These are phyloP conservation scores for Zizania palustris DNA, from an alignment of 202 grass and related monocot genomes.

Conservation along the genomic window DNA sequence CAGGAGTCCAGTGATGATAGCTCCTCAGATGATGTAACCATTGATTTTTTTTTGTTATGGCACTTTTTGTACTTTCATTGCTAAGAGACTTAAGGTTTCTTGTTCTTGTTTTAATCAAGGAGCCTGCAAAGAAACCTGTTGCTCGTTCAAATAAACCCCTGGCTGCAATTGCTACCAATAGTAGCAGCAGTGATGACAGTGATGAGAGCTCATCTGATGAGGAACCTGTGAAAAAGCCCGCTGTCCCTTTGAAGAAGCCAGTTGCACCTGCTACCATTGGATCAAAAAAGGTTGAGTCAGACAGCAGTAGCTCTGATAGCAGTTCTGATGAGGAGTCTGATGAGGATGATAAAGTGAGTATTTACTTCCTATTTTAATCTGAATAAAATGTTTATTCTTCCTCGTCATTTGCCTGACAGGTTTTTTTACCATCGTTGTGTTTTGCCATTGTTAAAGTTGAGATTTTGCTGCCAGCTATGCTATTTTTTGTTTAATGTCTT, in stretches of 20 bases:
- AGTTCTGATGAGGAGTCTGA: conserved; percentile 57
- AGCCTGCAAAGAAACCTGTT: conserved; percentile 10
- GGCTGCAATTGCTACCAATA: neutral
- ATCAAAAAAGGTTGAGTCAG: conserved; percentile 39
- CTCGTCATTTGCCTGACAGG: neutral
- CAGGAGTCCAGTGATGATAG: conserved; percentile 51
- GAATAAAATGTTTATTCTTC: neutral
- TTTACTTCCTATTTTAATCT: conserved; percentile 13
- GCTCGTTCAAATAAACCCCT: conserved; percentile 1
- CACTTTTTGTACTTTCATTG: neutral
- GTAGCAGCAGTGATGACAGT: conserved; percentile 35
- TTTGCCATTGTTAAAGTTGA: neutral
- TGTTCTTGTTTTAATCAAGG: conserved; percentile 30
- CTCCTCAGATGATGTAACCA: conserved; percentile 63
- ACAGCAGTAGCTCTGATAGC: conserved; percentile 60
- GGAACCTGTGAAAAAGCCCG: conserved; percentile 41
- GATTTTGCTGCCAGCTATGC: neutral
- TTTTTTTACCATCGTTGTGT: neutral
- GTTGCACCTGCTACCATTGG: conserved; percentile 42
- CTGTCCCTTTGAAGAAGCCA: conserved; percentile 45
- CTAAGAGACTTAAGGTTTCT: neutral
- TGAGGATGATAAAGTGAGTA: conserved; percentile 56
- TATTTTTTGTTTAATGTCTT: neutral
- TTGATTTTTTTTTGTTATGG: neutral
- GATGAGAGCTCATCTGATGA: conserved; percentile 49